Percentiles rank a stretch among this genome's conserved stretches.
Evolutionary conservation across 495 filamentous ascomycete genomes (phyloP).

Genomic region (Lineolata rhizophorae): DNA sequence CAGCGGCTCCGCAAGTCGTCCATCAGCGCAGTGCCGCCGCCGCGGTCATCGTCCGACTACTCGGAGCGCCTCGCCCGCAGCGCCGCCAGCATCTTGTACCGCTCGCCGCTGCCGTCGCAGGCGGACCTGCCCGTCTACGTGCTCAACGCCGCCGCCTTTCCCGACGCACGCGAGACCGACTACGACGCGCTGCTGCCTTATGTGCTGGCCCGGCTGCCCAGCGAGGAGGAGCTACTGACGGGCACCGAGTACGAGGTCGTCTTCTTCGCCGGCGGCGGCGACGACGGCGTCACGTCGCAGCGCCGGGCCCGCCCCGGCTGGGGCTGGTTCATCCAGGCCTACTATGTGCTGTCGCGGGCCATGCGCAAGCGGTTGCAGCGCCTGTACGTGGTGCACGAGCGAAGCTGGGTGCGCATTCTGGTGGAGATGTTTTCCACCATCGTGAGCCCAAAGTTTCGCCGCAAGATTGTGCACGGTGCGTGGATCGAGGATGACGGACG

Average conservation of each 20-base stretch:
- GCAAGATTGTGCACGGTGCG: conserved; percentile 31
- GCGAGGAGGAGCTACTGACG: conserved; percentile 28
- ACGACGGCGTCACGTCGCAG: conserved; percentile 18
- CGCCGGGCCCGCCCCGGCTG: conserved; percentile 25
- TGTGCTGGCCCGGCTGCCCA: conserved; percentile 29
- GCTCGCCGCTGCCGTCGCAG: conserved; percentile 24
- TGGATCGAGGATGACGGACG: conserved; percentile 2
- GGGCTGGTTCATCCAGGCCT: conserved; percentile 36
- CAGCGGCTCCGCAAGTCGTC: conserved; percentile 10
- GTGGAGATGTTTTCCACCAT: conserved; percentile 34
- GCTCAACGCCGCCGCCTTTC: conserved; percentile 32
- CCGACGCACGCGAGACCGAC: conserved; percentile 25
- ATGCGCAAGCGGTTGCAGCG: conserved; percentile 29
- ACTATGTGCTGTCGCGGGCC: conserved; percentile 28
- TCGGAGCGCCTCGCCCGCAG: conserved; percentile 18
- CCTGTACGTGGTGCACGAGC: conserved; percentile 34
- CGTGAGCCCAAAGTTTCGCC: conserved; percentile 32
- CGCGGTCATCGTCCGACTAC: conserved; percentile 17
- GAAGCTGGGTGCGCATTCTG: conserved; percentile 30
- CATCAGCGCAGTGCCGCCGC: conserved; percentile 13
- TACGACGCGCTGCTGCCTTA: conserved; percentile 34
- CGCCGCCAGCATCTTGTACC: conserved; percentile 26
- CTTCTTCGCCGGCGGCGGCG: conserved; percentile 29
- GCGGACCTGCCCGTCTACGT: conserved; percentile 26
- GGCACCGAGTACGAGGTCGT: conserved; percentile 31